Percentiles rank a stretch among this genome's conserved stretches.
Conservation (phyloP, 192 early-diverging fungal genomes). For the Entomortierella beljakovae region DNA sequence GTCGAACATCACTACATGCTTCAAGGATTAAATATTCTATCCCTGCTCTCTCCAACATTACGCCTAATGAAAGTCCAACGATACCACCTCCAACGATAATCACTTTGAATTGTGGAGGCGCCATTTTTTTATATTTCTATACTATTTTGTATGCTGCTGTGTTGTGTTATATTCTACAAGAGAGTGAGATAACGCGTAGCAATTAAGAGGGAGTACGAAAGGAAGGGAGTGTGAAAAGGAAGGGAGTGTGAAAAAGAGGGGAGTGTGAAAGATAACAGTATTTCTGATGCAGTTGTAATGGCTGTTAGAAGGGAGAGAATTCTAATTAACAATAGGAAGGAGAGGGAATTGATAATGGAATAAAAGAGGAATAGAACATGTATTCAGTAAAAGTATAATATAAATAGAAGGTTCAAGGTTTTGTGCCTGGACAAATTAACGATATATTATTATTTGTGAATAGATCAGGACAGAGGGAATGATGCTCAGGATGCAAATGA, state of each 20-base stretch:
- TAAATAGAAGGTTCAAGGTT: too few species aligned
- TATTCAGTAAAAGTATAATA: too few species aligned
- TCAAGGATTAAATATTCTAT: slow-evolving; percentile 49
- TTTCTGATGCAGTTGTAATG: not conserved
- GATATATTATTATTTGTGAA: too few species aligned
- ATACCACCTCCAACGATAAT: slow-evolving; percentile 50
- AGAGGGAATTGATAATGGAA: too few species aligned
- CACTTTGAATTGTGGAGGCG: slow-evolving; percentile 45
- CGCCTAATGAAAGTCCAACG: slow-evolving; percentile 33
- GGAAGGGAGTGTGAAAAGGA: not conserved
- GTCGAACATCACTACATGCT: slow-evolving; percentile 15
- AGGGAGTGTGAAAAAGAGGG: not conserved
- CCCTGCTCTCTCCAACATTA: slow-evolving; percentile 50
- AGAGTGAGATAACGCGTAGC: not conserved
- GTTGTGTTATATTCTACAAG: not conserved
- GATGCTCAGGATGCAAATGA: too few species aligned
- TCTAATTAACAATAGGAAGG: too few species aligned
- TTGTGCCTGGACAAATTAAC: too few species aligned
- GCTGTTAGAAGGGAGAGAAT: not conserved
- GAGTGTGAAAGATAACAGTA: not conserved
- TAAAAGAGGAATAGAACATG: too few species aligned
- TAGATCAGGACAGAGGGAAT: too few species aligned
- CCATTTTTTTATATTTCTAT: not conserved
- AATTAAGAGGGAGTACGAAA: slow-evolving; percentile 3
- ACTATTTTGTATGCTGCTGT: not conserved